Conservation (phyloP, 2,329 filamentous ascomycete genomes). For the Colletotrichum caudatum region DNA sequence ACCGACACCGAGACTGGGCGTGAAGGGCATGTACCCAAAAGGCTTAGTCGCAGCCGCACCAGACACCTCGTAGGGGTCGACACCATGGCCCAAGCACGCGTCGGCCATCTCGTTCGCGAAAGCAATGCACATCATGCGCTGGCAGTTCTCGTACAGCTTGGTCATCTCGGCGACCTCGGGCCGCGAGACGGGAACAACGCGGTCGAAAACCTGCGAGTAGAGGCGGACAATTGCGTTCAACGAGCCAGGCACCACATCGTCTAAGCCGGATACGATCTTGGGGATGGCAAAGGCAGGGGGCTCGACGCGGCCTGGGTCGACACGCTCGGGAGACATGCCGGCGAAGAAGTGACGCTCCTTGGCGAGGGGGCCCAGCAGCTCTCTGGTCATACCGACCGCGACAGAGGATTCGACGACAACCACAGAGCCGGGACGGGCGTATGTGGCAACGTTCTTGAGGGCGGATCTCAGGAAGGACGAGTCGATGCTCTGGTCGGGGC, state of each 20-base stretch:
- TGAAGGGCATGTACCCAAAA: conserved; percentile 64
- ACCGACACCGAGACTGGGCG: conserved; percentile 63
- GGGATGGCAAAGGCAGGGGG: conserved; percentile 59
- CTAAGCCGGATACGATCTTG: conserved; percentile 66
- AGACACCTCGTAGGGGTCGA: conserved; percentile 65
- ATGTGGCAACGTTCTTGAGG: conserved; percentile 54
- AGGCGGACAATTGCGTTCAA: conserved; percentile 57
- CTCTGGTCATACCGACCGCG: conserved; percentile 65
- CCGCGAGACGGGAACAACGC: conserved; percentile 60
- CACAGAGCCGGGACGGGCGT: conserved; percentile 58
- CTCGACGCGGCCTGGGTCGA: conserved; percentile 62
- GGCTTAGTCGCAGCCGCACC: conserved; percentile 63
- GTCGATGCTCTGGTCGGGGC: conserved; percentile 60
- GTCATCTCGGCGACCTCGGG: conserved; percentile 70
- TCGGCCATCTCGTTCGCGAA: conserved; percentile 70
- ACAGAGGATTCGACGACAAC: conserved; percentile 67
- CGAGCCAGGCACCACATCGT: conserved; percentile 59
- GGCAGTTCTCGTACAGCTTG: conserved; percentile 70
- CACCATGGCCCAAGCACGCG: conserved; percentile 58
- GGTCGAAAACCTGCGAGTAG: conserved; percentile 61
- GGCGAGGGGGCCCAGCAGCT: conserved; percentile 61
- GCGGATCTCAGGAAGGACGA: conserved; percentile 60
- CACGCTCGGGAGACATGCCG: conserved; percentile 65
- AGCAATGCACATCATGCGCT: conserved; percentile 66
- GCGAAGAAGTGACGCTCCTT: conserved; percentile 56